These are phyloP conservation scores for Eutrema yunnanense DNA, from an alignment of 345 rosid genomes.

Conservation along the genomic window DNA sequence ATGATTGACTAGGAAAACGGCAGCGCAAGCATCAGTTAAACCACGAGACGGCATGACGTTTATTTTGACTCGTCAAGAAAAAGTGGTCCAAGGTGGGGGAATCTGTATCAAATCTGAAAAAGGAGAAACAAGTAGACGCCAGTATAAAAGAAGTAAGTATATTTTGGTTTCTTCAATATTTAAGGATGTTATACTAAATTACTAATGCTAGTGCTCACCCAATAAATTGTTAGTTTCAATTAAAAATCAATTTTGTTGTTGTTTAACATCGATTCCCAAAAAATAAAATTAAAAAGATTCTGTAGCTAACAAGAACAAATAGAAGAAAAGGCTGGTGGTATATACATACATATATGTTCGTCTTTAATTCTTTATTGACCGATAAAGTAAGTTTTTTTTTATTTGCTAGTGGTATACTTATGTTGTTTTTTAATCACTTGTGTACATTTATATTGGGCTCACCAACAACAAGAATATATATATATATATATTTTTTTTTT, in stretches of 20 bases:
- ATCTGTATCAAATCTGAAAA: background rate
- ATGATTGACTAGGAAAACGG: background rate
- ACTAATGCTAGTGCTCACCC: background rate
- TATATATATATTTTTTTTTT: too few species aligned
- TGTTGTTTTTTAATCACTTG: background rate
- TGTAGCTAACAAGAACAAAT: slow-evolving; percentile 4
- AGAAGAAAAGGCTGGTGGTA: background rate
- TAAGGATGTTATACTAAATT: background rate
- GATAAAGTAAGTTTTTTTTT: background rate
- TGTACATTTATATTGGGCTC: background rate
- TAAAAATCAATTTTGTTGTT: background rate
- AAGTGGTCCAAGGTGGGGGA: too few species aligned
- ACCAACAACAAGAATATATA: background rate
- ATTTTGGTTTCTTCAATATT: background rate
- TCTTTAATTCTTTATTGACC: slow-evolving; percentile 17
- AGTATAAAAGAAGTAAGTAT: too few species aligned
- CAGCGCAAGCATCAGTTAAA: slow-evolving; percentile 1
- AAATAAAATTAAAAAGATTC: background rate
- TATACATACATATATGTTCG: background rate
- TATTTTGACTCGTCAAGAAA: background rate
- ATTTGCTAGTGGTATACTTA: background rate
- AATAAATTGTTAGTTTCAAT: background rate
- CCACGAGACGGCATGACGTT: background rate
- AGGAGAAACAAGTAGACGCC: background rate
- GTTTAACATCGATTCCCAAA: background rate